phyloP scores from a whole-genome alignment of 768 basidiomycete species.

The Mycena vulgaris region DNA sequence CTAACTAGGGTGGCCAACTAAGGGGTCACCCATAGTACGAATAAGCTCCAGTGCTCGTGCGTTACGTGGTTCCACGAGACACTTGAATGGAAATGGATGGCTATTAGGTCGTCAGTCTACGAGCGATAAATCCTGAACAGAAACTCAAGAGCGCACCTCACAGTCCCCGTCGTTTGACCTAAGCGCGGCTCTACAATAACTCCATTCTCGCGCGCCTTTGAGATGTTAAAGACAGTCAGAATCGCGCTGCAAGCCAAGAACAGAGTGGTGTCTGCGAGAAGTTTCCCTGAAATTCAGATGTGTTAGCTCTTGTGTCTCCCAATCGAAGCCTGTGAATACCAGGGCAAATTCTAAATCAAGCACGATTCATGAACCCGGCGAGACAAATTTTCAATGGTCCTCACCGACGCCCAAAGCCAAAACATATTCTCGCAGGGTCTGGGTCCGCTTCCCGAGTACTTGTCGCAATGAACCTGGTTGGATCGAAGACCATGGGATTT shows the following conservation, averaged over 20 bases:
- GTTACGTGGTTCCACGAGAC: constrained; percentile 10
- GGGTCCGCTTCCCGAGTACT: not conserved
- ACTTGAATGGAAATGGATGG: constrained; percentile 24
- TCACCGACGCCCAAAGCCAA: constrained; percentile 33
- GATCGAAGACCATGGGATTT: constrained; percentile 33
- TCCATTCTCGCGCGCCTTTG: constrained; percentile 7
- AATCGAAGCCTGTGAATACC: not conserved
- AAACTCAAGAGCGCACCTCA: constrained; percentile 8
- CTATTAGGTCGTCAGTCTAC: not conserved
- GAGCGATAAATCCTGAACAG: not conserved
- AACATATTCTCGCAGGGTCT: constrained; percentile 20
- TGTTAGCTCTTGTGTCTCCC: no score
- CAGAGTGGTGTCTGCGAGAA: constrained; percentile 4
- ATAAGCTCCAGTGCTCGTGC: constrained; percentile 6
- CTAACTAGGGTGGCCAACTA: no score
- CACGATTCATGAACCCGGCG: not conserved
- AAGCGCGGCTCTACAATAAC: not conserved
- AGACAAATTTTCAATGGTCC: not conserved
- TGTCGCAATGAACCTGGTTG: constrained; percentile 28
- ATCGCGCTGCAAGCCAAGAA: constrained; percentile 25
- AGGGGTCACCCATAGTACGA: no score
- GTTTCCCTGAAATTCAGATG: constrained; percentile 5
- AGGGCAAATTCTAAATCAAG: constrained; percentile 10
- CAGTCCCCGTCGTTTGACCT: constrained; percentile 21
- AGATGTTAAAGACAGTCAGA: constrained; percentile 27